A percentile compares a stretch with the other conserved stretches of the same genome.
These are phyloP conservation scores for Penicillium paxilli DNA, from an alignment of 495 filamentous ascomycete genomes.

Conservation along the genomic window DNA sequence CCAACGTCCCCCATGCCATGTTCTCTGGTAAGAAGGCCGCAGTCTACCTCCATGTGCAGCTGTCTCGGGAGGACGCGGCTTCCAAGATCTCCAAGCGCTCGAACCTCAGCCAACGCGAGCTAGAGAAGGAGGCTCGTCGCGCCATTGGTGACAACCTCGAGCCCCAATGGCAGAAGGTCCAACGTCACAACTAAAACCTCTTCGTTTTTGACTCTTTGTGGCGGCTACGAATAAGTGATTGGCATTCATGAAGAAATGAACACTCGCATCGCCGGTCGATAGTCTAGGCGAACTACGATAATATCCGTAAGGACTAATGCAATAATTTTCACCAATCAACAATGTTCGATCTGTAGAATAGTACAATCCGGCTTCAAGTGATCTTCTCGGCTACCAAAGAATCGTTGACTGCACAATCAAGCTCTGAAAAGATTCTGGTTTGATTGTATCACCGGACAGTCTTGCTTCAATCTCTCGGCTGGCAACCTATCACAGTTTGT, in stretches of 20 bases:
- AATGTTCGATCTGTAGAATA: not conserved
- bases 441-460: too few species aligned
- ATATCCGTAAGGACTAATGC: not conserved
- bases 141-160: conserved; percentile 37
- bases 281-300: not conserved
- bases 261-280: not conserved
- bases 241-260: not conserved
- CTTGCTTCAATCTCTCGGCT: not conserved
- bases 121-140: conserved; percentile 31
- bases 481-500: not conserved
- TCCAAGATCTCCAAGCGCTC: conserved; percentile 35
- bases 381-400: too few species aligned
- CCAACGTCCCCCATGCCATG: conserved; percentile 62
- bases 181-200: not conserved
- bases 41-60: conserved; percentile 51
- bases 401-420: too few species aligned
- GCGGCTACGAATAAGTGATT: not conserved
- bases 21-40: conserved; percentile 57
- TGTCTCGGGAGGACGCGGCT: conserved; percentile 36
- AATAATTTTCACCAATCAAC: not conserved
- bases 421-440: too few species aligned
- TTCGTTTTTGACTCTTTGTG: not conserved
- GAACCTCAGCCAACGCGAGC: conserved; percentile 16
- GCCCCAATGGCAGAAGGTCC: conserved; percentile 10
- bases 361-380: too few species aligned